Percentiles rank a stretch among this genome's conserved stretches.
Evolutionary conservation across 2,329 filamentous ascomycete species (phyloP).

Genomic region (Cladosporium colombiae): DNA sequence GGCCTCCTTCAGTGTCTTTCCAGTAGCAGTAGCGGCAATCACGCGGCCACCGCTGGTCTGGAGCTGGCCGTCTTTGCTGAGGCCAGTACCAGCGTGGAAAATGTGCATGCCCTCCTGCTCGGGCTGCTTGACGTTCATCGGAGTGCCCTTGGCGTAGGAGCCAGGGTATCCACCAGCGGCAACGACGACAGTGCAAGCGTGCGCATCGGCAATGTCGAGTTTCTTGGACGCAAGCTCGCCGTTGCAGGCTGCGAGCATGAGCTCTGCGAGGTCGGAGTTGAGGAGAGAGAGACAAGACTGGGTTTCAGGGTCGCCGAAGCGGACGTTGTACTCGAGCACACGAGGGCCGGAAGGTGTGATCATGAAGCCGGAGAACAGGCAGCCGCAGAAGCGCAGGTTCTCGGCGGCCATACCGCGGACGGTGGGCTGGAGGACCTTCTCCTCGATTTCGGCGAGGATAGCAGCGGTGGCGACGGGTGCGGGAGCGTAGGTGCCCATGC

Average conservation of each 20-base stretch:
- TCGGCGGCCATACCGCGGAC: conserved; percentile 85
- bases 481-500: conserved; percentile 96
- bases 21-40: conserved; percentile 85
- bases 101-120: conserved; percentile 63
- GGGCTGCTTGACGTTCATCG: conserved; percentile 56
- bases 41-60: conserved; percentile 85
- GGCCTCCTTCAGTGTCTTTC: conserved; percentile 73
- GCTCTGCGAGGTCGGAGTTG: conserved; percentile 80
- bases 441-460: conserved; percentile 76
- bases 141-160: conserved; percentile 76
- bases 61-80: conserved; percentile 62
- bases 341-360: conserved; percentile 79
- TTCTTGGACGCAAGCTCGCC: conserved; percentile 63
- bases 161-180: conserved; percentile 90
- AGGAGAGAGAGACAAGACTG: conserved; percentile 82
- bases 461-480: conserved; percentile 54
- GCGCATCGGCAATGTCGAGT: conserved; percentile 49
- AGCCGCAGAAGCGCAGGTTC: conserved; percentile 66
- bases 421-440: conserved; percentile 83
- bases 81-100: conserved; percentile 88
- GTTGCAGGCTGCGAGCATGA: conserved; percentile 83
- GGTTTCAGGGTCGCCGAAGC: conserved; percentile 89
- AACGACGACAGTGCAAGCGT: conserved; percentile 89
- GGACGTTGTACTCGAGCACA: conserved; percentile 88
- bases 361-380: conserved; percentile 91